Base-by-base conservation (phyloP, 1,284 basidiomycete species). In the Grifola frondosa region DNA sequence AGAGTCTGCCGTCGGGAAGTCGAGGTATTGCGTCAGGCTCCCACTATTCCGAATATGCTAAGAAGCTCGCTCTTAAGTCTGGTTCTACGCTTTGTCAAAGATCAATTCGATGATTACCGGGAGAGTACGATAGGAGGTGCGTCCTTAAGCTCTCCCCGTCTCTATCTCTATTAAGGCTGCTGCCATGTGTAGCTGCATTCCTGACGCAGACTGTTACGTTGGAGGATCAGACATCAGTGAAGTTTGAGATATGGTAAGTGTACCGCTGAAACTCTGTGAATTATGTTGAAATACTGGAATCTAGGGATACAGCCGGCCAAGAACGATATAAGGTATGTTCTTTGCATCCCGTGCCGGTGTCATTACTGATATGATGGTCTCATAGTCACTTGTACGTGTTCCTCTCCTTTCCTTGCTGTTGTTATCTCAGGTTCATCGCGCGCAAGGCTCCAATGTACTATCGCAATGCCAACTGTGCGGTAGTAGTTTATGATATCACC, bases 1-100 rank as follows among this genome's bases (percentile, higher is more conserved):
- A 60, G 95, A 98, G 72, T 96, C 92, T 33, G 94, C 96, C 33
- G 95, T 98, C 32, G 95, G 95, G 46, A 98, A 98, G 78, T 97
- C 93, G 50, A 90, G 88, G 88, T 89, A 66, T 39, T 17, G 33
- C 37, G 44, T 51, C 37, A 46, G 26, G 21, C 40, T 23, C 39
- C 12, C 26, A 32, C 50, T 31, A 34, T 19, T 44, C 34, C 30
- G 22, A 35, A 47, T 30, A 33, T 36, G 37, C 42, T 58, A 15
- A 58, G 35, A 42, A 34, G 35, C 26, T 44, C 22, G 13, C 29
- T 23, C 22, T 19, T 31, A 29, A 95, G 91, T 71, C 71, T 98
- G 47, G 96, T 98, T 42, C 73, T 98, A 53, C 80, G 94, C 46
- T 98, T 98, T 61, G 95, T 98, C 56, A 91, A 96, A 68, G 90